Conservation (phyloP, 2,329 filamentous ascomycete species). For the Lasiodiplodia citricola region DNA sequence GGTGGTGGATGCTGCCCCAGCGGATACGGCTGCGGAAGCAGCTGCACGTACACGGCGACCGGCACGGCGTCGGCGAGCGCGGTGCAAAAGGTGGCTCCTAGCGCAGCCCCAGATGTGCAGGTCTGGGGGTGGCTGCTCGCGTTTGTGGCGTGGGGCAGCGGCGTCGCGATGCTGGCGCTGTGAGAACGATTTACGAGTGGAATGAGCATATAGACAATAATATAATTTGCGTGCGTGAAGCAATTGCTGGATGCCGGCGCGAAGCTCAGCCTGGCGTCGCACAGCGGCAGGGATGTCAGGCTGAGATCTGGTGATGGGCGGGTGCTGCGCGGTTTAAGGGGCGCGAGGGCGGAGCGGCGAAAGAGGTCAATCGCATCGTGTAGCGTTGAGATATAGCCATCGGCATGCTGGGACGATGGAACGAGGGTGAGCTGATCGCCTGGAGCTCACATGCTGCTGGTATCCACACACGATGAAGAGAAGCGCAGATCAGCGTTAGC, state of each 20-base stretch:
- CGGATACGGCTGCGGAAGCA: slow-evolving; percentile 72
- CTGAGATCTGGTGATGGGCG: slow-evolving; percentile 19
- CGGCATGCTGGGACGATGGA: slow-evolving; percentile 14
- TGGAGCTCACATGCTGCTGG: slow-evolving; percentile 3
- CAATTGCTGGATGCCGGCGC: slow-evolving; percentile 1
- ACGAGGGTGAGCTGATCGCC: slow-evolving; percentile 20
- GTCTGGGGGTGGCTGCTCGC: slow-evolving; percentile 38
- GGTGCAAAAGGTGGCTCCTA: slow-evolving; percentile 46
- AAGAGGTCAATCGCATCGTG: not conserved
- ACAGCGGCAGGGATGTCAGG: slow-evolving; percentile 22
- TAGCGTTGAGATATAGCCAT: slow-evolving; percentile 6
- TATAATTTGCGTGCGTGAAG: not conserved
- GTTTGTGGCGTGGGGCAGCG: slow-evolving; percentile 37
- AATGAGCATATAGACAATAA: slow-evolving; percentile 22
- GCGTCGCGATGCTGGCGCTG: slow-evolving; percentile 47
- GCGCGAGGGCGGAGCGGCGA: not conserved
- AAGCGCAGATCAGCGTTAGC: slow-evolving; percentile 24
- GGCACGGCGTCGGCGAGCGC: slow-evolving; percentile 33
- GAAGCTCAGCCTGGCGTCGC: slow-evolving; percentile 18
- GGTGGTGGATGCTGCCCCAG: slow-evolving; percentile 84
- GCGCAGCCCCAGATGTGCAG: slow-evolving; percentile 38
- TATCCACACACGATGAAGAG: slow-evolving; percentile 18
- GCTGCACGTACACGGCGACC: slow-evolving; percentile 43
- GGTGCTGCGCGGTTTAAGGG: not conserved
- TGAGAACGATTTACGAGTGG: slow-evolving; percentile 30